phyloP scores from a whole-genome alignment of 1,139 yeast species.

The Candida sp. region DNA sequence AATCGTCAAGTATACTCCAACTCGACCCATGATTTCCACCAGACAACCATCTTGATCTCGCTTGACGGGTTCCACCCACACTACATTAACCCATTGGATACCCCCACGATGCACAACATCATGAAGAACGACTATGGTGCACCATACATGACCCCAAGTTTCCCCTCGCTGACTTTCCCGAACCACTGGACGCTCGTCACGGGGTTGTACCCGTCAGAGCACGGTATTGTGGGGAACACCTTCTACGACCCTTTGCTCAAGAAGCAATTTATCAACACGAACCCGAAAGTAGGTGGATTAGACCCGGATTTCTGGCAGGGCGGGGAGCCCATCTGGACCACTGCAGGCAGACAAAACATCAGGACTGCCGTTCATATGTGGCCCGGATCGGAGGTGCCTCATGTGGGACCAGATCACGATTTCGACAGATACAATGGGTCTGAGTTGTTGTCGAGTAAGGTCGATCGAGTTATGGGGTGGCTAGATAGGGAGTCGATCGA shows the following conservation, averaged over 20 bases:
- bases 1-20: slow-evolving; percentile 44
- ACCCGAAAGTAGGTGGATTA: slow-evolving; percentile 58
- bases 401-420: slow-evolving; percentile 48
- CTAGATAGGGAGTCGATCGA: slow-evolving; percentile 53
- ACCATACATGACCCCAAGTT: slow-evolving; percentile 86
- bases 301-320: slow-evolving; percentile 78
- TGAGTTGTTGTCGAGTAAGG: slow-evolving; percentile 63
- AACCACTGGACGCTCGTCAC: slow-evolving; percentile 93
- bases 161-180: slow-evolving; percentile 90
- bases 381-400: slow-evolving; percentile 88
- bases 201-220: slow-evolving; percentile 82
- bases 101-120: slow-evolving; percentile 73
- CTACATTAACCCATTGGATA: slow-evolving; percentile 65
- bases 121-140: slow-evolving; percentile 63
- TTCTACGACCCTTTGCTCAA: slow-evolving; percentile 67
- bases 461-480: slow-evolving; percentile 64
- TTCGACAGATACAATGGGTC: slow-evolving; percentile 69
- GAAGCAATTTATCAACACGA: slow-evolving; percentile 66
- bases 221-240: slow-evolving; percentile 87
- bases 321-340: slow-evolving; percentile 89
- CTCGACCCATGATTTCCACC: slow-evolving; percentile 74
- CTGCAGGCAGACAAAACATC: slow-evolving; percentile 70
- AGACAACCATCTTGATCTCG: slow-evolving; percentile 80
- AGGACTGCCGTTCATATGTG: slow-evolving; percentile 91
- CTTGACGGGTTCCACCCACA: slow-evolving; percentile 94